Conservation (phyloP, 2,329 filamentous ascomycete species). For the Fusarium brachygibbosum region DNA sequence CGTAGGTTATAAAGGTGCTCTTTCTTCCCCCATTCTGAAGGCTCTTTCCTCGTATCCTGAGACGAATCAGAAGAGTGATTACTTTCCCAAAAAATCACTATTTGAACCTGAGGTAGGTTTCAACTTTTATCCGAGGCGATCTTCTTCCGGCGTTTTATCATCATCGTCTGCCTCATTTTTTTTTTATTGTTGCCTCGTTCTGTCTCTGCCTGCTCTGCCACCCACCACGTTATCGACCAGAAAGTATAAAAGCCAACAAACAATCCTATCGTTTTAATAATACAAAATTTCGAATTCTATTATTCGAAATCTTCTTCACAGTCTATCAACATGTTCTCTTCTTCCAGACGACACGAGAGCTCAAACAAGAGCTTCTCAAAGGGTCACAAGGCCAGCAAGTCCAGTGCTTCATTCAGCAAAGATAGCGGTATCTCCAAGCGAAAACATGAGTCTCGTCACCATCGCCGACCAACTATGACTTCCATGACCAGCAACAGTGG, state of each 20-base stretch:
- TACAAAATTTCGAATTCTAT: not conserved
- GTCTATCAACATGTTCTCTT: conserved; percentile 61
- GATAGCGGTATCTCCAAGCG: conserved; percentile 67
- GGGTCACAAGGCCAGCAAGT: conserved; percentile 63
- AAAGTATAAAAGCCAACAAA: conserved; percentile 32
- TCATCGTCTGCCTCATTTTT: conserved; percentile 29
- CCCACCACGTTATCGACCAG: conserved; percentile 13
- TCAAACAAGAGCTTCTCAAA: conserved; percentile 68
- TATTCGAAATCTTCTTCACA: not conserved
- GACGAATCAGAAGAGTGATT: conserved; percentile 41
- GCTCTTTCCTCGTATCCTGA: conserved; percentile 10
- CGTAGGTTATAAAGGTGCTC: conserved; percentile 48
- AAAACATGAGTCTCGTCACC: conserved; percentile 64
- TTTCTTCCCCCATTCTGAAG: conserved; percentile 17
- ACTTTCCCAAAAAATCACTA: conserved; percentile 18
- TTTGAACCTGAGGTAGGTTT: conserved; percentile 54
- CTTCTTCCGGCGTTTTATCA: conserved; percentile 29
- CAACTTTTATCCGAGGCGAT: conserved; percentile 16
- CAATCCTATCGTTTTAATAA: conserved; percentile 32
- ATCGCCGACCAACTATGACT: conserved; percentile 63
- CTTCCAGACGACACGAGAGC: conserved; percentile 60
- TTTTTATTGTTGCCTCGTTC: conserved; percentile 30
- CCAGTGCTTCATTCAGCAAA: conserved; percentile 68
- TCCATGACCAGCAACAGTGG: conserved; percentile 57
- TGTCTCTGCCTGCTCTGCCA: conserved; percentile 20